Evolutionary conservation across 768 basidiomycete species (phyloP), one percentile per base, ranked within the genome.

Genomic region (Kwoniella newhampshirensis): DNA sequence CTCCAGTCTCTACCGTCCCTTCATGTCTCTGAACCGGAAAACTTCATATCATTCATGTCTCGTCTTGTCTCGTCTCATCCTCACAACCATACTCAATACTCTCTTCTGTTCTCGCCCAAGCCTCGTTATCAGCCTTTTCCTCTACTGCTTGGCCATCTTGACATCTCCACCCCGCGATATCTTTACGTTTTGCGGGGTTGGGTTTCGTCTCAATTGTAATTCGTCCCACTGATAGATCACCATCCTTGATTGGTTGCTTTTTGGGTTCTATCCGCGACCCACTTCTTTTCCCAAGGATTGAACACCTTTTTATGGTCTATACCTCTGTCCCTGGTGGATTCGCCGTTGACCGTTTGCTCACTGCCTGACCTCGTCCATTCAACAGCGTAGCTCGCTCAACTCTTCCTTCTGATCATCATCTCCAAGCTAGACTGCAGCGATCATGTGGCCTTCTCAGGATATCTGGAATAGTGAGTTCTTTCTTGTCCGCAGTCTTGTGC

Each of bases 391-490:
- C n/a, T 32, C 50, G 17, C 12, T 25, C 37, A n/a, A 36, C 17
- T 51, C 27, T 13, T 51, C 17, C 15, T 27, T 32, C n/a, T 36
- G n/a, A 3, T 28, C 26, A 7, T 40, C 32, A 36, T 18, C 32
- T 35, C 26, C 21, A 50, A 9, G 7, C 13, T 9, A 51, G 3
- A 12, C 43, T 35, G 37, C 15, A 36, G 39, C n/a, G 42, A 51
- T 37, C 35, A 58, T 58, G 56, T 39, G 27, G 23, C 63, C 71
- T 17, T 68, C 71, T 30, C 36, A 62, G 44, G 54, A 62, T 23
- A 63, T 72, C 37, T 71, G 70, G 73, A 63, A 66, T 37, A 61
- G 73, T 74, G 47, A 62, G 70, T 26, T 27, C 23, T 12, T 36
- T 7, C 43, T 42, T 20, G n/a, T 25, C n/a, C 5, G 30, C 27